Conservation (phyloP, 2,329 filamentous ascomycete genomes). For the Cryphonectria naterciae region DNA sequence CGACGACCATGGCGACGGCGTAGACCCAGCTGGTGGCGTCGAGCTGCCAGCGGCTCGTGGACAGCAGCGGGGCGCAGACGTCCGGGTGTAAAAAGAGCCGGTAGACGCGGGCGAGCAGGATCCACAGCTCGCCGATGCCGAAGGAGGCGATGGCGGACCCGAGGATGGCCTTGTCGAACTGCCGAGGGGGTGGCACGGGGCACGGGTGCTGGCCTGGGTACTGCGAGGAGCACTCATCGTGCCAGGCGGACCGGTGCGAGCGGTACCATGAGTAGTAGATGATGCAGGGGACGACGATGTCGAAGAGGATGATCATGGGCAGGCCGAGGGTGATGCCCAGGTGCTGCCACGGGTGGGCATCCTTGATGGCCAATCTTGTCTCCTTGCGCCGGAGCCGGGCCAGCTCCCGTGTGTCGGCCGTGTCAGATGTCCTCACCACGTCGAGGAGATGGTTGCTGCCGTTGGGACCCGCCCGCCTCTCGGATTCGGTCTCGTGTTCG, state of each 20-base stretch:
- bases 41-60: constrained; percentile 24
- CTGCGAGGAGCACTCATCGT: neutral
- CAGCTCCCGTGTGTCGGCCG: neutral
- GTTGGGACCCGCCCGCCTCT: neutral
- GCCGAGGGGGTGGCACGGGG: constrained; percentile 8
- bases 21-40: constrained; percentile 29
- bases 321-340: constrained; percentile 26
- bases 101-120: constrained; percentile 23
- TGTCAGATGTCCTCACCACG: neutral
- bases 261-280: constrained; percentile 29
- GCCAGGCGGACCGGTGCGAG: neutral
- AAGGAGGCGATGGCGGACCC: constrained; percentile 64
- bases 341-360: constrained; percentile 26
- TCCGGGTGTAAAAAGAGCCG: constrained; percentile 23
- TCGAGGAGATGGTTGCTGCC: neutral
- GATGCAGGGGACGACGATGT: constrained; percentile 28
- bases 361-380: constrained; percentile 18
- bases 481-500: constrained; percentile 4
- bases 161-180: constrained; percentile 51
- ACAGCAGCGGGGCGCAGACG: constrained; percentile 27
- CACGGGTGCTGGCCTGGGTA: constrained; percentile 9
- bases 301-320: constrained; percentile 28
- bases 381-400: constrained; percentile 15
- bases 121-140: constrained; percentile 41
- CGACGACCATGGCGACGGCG: constrained; percentile 18